Percentiles rank a stretch among this genome's conserved stretches.
Evolutionary conservation across 2,329 filamentous ascomycete genomes (phyloP).

Genomic region (Cytospora chrysosperma): DNA sequence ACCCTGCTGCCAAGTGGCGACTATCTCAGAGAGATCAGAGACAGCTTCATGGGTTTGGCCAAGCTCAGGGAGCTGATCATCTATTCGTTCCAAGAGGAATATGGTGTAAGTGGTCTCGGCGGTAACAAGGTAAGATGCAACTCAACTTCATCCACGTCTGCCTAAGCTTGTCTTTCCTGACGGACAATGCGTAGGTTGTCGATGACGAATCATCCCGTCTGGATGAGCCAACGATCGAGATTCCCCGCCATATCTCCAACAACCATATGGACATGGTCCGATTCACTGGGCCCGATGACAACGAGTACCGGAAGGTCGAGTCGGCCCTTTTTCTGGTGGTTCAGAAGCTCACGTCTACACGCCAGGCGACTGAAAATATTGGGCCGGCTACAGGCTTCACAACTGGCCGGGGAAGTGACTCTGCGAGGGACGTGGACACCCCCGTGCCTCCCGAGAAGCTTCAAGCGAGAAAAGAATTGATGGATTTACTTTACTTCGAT

Average conservation of each 20-base stretch:
- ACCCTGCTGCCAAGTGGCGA: slow-evolving; percentile 36
- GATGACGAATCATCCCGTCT: slow-evolving; percentile 39
- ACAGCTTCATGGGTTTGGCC: slow-evolving; percentile 34
- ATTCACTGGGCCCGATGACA: slow-evolving; percentile 32
- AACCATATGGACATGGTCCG: slow-evolving; percentile 40
- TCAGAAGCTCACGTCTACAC: not conserved
- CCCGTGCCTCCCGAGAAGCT: not conserved
- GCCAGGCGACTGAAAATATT: not conserved
- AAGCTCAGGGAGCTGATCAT: slow-evolving; percentile 33
- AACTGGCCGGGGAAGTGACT: not conserved
- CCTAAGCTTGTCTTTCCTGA: not conserved
- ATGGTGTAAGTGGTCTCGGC: not conserved
- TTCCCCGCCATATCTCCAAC: slow-evolving; percentile 33
- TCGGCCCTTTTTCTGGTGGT: not conserved
- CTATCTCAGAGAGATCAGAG: slow-evolving; percentile 33
- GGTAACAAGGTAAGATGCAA: not conserved
- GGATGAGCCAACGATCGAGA: slow-evolving; percentile 32
- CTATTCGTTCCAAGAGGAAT: slow-evolving; percentile 36
- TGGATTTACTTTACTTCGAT: not conserved
- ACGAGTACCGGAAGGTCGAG: slow-evolving; percentile 36
- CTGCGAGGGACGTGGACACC: not conserved
- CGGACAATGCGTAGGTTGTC: slow-evolving; percentile 31
- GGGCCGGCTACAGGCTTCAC: not conserved
- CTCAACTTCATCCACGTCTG: not conserved
- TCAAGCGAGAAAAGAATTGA: not conserved